These are phyloP conservation scores for Babesia ovata DNA, from an alignment of 169 alveolate species.

Conservation along the genomic window DNA sequence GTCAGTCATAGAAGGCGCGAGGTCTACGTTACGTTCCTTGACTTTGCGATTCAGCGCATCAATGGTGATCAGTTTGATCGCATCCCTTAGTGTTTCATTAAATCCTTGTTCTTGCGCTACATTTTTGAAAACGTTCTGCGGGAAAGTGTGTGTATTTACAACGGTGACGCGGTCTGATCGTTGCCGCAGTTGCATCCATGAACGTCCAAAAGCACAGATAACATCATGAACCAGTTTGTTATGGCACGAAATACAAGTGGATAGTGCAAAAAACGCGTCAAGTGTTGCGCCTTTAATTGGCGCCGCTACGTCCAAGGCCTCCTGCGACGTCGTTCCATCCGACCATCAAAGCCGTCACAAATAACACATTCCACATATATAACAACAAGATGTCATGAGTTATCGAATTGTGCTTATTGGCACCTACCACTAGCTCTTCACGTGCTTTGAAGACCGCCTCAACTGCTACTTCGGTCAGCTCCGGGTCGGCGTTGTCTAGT, in stretches of 20 bases:
- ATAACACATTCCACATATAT: too few relatives aligned
- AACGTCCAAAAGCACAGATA: background rate
- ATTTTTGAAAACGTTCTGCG: slow-evolving; percentile 42
- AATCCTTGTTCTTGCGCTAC: slow-evolving; percentile 50
- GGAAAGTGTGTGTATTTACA: background rate
- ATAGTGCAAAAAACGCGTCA: too few relatives aligned
- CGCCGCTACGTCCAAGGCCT: too few relatives aligned
- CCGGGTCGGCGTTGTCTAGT: slow-evolving; percentile 52
- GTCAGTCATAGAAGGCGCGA: background rate
- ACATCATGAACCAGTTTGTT: too few relatives aligned
- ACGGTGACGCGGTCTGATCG: background rate
- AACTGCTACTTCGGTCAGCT: slow-evolving; percentile 38
- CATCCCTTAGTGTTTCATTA: slow-evolving; percentile 20
- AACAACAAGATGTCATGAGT: too few relatives aligned
- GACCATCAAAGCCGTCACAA: too few relatives aligned
- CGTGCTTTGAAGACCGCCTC: slow-evolving; percentile 50
- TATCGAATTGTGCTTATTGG: background rate
- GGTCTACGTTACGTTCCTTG: slow-evolving; percentile 45
- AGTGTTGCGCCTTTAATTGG: too few relatives aligned
- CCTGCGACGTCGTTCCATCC: too few relatives aligned
- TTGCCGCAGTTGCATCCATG: background rate
- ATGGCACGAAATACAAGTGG: too few relatives aligned
- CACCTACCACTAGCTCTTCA: slow-evolving; percentile 58
- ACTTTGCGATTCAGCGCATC: slow-evolving; percentile 64
- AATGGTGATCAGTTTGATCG: slow-evolving; percentile 43